phyloP scores from a whole-genome alignment of 257 asterid species.

The Solanum pinnatisectum region DNA sequence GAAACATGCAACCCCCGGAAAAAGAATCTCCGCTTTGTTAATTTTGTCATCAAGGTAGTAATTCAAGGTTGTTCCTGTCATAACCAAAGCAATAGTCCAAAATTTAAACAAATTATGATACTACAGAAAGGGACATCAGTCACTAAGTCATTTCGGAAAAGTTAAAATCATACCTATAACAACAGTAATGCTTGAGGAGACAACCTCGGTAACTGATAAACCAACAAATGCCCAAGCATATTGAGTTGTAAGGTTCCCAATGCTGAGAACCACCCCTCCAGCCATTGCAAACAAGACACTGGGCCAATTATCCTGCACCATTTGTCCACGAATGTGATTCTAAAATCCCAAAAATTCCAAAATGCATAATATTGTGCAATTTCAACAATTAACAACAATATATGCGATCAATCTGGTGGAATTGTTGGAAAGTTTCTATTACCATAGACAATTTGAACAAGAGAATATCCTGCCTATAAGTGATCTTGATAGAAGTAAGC shows the following conservation, averaged over 20 bases:
- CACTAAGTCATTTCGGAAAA: neutral
- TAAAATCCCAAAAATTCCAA: neutral
- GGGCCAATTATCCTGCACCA: constrained; percentile 67
- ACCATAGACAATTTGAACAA: neutral
- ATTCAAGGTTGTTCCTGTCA: constrained; percentile 77
- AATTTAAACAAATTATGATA: neutral
- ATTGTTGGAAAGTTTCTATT: neutral
- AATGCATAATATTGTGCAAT: neutral
- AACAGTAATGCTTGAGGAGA: constrained; percentile 77
- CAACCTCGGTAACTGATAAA: constrained; percentile 84
- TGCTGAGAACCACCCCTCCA: constrained; percentile 84
- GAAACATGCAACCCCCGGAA: constrained; percentile 90
- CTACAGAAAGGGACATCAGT: neutral
- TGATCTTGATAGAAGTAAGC: neutral
- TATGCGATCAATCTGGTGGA: neutral
- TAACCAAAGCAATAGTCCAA: neutral
- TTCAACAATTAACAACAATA: neutral
- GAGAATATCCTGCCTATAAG: neutral
- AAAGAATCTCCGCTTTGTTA: constrained; percentile 87
- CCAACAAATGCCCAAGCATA: constrained; percentile 98
- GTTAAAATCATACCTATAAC: constrained; percentile 53
- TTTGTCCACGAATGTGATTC: neutral
- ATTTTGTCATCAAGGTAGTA: constrained; percentile 81
- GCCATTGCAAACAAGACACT: constrained; percentile 80
- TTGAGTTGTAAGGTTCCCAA: constrained; percentile 84